Conservation (phyloP, 2,329 filamentous ascomycete species). For the Fusarium abutilonis region DNA sequence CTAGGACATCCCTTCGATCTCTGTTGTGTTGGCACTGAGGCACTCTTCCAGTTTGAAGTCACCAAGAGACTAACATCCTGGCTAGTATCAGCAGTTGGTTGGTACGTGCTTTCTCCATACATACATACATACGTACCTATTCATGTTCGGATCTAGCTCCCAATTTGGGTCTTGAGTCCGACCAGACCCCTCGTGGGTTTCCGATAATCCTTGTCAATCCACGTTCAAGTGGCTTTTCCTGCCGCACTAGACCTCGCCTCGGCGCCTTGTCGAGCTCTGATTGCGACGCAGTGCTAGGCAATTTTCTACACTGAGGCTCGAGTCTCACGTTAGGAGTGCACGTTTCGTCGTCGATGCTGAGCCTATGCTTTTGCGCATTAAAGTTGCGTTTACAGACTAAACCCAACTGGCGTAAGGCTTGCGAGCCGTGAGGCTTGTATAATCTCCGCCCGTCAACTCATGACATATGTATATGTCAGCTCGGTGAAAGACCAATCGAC, state of each 20-base stretch:
- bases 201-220: conserved; percentile 34
- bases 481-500: conserved; percentile 17
- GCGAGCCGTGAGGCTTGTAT: conserved; percentile 15
- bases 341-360: conserved; percentile 18
- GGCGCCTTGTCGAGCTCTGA: conserved; percentile 9
- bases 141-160: conserved; percentile 34
- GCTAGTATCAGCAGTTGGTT: conserved; percentile 37
- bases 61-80: conserved; percentile 34
- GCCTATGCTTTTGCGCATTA: conserved; percentile 18
- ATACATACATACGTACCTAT: neutral
- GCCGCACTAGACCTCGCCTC: conserved; percentile 36
- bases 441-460: conserved; percentile 6
- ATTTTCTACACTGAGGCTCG: conserved; percentile 28
- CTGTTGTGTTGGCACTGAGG: conserved; percentile 14
- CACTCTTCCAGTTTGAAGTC: conserved; percentile 12
- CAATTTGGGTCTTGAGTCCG: conserved; percentile 40
- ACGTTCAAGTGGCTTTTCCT: conserved; percentile 31
- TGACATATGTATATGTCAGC: conserved; percentile 10
- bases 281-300: conserved; percentile 29
- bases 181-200: conserved; percentile 29
- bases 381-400: conserved; percentile 15
- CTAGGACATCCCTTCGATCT: conserved; percentile 4
- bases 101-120: conserved; percentile 36
- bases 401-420: conserved; percentile 26
- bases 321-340: conserved; percentile 12